These are phyloP conservation scores for Podila minutissima DNA, from an alignment of 192 early-diverging fungal species.

Conservation along the genomic window DNA sequence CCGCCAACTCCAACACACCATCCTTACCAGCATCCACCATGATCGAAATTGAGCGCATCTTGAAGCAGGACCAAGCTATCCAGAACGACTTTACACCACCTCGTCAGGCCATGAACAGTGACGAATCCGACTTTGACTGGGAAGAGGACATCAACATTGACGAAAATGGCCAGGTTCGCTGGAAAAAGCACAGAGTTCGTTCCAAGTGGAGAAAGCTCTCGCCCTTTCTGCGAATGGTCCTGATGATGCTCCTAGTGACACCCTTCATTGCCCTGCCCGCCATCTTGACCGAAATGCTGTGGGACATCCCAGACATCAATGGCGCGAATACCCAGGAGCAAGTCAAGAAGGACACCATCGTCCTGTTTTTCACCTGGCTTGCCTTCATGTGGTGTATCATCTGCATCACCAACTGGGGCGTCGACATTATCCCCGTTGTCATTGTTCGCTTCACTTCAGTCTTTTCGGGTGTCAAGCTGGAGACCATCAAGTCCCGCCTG, in stretches of 20 bases:
- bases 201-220: slow-evolving; percentile 65
- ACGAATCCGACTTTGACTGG: slow-evolving; percentile 52
- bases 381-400: slow-evolving; percentile 58
- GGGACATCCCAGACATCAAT: slow-evolving; percentile 12
- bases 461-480: slow-evolving; percentile 53
- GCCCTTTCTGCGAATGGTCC: slow-evolving; percentile 59
- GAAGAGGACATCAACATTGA: slow-evolving; percentile 48
- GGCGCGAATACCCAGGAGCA: slow-evolving; percentile 19
- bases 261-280: slow-evolving; percentile 62
- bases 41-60: slow-evolving; percentile 49
- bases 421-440: slow-evolving; percentile 64
- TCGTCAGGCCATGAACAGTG: slow-evolving; percentile 37
- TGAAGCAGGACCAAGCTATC: slow-evolving; percentile 33
- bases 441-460: slow-evolving; percentile 59
- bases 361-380: slow-evolving; percentile 60
- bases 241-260: slow-evolving; percentile 62
- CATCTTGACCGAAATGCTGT: slow-evolving; percentile 56
- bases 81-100: slow-evolving; percentile 40
- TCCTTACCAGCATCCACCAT: slow-evolving; percentile 20
- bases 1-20: neutral
- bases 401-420: slow-evolving; percentile 50
- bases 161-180: slow-evolving; percentile 28
- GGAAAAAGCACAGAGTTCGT: slow-evolving; percentile 17
- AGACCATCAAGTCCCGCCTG: slow-evolving; percentile 62
- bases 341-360: slow-evolving; percentile 58